These are phyloP conservation scores for Pelargonium australe DNA, from an alignment of 441 rosid species.

Conservation along the genomic window DNA sequence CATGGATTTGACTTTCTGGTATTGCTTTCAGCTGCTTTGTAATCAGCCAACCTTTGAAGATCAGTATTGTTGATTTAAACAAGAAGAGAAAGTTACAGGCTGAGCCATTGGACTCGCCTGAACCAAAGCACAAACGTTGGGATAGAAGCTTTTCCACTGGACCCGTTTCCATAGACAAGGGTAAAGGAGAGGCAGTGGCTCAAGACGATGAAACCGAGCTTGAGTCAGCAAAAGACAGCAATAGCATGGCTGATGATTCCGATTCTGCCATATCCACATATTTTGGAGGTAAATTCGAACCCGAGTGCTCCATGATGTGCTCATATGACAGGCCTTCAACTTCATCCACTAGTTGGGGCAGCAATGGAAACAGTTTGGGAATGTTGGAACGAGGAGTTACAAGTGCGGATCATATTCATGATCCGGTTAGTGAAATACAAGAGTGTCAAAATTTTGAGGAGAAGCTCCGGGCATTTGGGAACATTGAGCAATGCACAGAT, in stretches of 20 bases:
- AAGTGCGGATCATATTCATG: neutral
- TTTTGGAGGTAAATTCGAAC: slow-evolving; percentile 23
- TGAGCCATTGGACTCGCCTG: slow-evolving; percentile 51
- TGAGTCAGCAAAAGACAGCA: slow-evolving; percentile 44
- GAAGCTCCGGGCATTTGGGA: neutral
- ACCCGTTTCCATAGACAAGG: slow-evolving; percentile 14
- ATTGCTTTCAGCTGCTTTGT: slow-evolving; percentile 28
- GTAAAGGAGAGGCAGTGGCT: slow-evolving; percentile 18
- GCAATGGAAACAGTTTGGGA: neutral
- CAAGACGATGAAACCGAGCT: slow-evolving; percentile 26
- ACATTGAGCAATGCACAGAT: neutral
- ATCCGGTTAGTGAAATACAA: neutral
- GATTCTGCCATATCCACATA: slow-evolving; percentile 22
- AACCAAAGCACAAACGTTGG: slow-evolving; percentile 47
- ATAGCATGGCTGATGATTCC: slow-evolving; percentile 34
- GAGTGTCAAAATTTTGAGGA: neutral
- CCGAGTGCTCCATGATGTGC: slow-evolving; percentile 15
- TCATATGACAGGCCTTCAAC: slow-evolving; percentile 19
- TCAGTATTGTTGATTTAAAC: slow-evolving; percentile 25
- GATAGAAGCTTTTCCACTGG: slow-evolving; percentile 24
- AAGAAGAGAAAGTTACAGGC: slow-evolving; percentile 65
- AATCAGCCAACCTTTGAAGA: slow-evolving; percentile 15
- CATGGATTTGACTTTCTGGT: neutral
- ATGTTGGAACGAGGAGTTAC: neutral
- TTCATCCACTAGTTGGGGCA: slow-evolving; percentile 21